Evolutionary conservation across 495 filamentous ascomycete species (phyloP), one percentile per base, ranked within the genome.

Genomic region (Annulohypoxylon maeteangense): DNA sequence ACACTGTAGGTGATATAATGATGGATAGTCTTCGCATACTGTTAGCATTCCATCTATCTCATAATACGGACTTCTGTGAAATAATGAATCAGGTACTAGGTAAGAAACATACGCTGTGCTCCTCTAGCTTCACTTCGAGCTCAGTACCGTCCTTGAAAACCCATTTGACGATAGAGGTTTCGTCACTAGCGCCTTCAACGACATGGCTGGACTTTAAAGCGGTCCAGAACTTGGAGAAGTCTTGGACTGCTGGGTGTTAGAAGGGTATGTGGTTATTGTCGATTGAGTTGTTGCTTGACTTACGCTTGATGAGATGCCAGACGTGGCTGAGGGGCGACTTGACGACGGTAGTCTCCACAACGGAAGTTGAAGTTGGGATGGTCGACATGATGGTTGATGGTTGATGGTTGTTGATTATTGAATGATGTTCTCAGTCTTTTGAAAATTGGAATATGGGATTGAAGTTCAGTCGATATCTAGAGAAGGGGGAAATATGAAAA

Each of bases 1-100:
- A 90, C 80, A 61, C 83, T 86, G 82, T 90, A 91, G 7, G 88
- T 91, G 73, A 91, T 90, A 81, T 83, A 90, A 79, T 91, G 89
- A 61, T 90, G 85, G 75, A 91, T 87, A 53, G 84, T 84, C 88
- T 91, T 31, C 18, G 1, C 32, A 50, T 7, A 40, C 25, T 3
- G 55, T 54, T 16, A 53, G 40, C 14, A 48, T 25, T 6, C 27
- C 27, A 29, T 6, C 25, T 40, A 27, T 47, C 11, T 18, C 1
- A 10, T 32, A 25, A 18, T 42, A 4, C 14, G 0, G 11, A n/a
- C 18, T n/a, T 16, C 14, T 11, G 36, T 8, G 7, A 27, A 6
- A 1, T 5, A 22, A 61, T n/a, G 31, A 12, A 61, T 66, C 20
- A 45, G 44, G 45, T 29, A 18, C 59, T 38, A 25, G 18, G 58